phyloP scores from a whole-genome alignment of 805 yeast species.

The Debaryomyces maramus region DNA sequence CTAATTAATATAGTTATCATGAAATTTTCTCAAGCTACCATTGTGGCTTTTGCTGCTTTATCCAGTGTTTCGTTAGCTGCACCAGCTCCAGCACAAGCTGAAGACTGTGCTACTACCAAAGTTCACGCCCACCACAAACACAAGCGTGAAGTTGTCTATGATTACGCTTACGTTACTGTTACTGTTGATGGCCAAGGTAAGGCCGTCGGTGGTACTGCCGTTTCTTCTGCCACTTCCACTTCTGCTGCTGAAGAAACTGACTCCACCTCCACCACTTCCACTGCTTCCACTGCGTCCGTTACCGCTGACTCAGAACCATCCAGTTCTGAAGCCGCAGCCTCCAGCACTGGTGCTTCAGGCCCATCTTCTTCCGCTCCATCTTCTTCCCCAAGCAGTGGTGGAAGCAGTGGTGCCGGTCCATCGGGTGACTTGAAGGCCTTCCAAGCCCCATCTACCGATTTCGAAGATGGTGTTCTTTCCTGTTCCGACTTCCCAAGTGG shows the following conservation, averaged over 20 bases:
- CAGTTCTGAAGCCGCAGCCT: constrained; percentile 5
- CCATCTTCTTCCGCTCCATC: constrained; percentile 29
- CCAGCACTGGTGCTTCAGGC: constrained; percentile 10
- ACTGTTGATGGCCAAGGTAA: constrained; percentile 46
- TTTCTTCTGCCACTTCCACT: constrained; percentile 20
- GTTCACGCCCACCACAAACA: constrained; percentile 62
- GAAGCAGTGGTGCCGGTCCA: constrained; percentile 26
- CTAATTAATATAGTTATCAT: constrained; percentile 3
- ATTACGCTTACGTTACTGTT: constrained; percentile 43
- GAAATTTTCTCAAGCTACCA: constrained; percentile 16
- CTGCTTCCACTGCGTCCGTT: constrained; percentile 14
- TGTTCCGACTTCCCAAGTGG: constrained; percentile 78
- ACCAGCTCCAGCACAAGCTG: constrained; percentile 27
- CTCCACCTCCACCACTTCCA: constrained; percentile 18
- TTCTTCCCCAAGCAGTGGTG: constrained; percentile 25
- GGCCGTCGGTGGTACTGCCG: constrained; percentile 24
- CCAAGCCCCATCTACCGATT: constrained; percentile 55
- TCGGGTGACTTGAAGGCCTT: constrained; percentile 56
- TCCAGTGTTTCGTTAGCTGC: constrained; percentile 10
- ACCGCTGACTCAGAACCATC: constrained; percentile 7
- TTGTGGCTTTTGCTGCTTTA: constrained; percentile 22
- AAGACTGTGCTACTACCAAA: constrained; percentile 40
- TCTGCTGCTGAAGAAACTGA: constrained; percentile 14
- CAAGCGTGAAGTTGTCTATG: constrained; percentile 55
- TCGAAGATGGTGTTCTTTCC: constrained; percentile 68